Evolutionary conservation across 306 rosid species (phyloP).

Genomic region (Acacia melanoxylon): DNA sequence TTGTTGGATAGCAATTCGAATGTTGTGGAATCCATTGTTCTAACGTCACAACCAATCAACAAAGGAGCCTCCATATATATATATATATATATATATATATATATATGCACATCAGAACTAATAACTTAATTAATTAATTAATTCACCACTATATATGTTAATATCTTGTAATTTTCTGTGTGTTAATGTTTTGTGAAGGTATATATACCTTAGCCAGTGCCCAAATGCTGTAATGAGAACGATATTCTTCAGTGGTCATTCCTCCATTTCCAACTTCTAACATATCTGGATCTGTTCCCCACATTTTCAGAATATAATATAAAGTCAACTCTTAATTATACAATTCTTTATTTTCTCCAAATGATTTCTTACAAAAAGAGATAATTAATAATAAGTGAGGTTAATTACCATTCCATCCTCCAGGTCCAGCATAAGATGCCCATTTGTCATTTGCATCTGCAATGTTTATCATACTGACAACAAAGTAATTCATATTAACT

Average conservation of each 20-base stretch:
- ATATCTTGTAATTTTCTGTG: too few species aligned
- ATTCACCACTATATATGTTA: too few species aligned
- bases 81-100: too few species aligned
- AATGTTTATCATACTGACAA: conserved; percentile 52
- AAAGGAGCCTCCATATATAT: conserved; percentile 47
- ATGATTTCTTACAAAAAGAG: too few species aligned
- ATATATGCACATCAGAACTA: too few species aligned
- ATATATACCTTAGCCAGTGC: conserved; percentile 71
- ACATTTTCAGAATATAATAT: not conserved
- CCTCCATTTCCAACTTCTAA: conserved; percentile 88
- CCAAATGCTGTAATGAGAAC: conserved; percentile 86
- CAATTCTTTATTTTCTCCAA: not conserved
- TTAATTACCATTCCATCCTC: conserved; percentile 77
- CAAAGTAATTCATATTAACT: not conserved
- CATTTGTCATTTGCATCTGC: conserved; percentile 74
- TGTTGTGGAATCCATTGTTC: conserved; percentile 53
- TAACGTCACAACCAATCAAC: conserved; percentile 74
- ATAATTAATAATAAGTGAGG: not conserved
- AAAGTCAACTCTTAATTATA: not conserved
- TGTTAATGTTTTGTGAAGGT: not conserved
- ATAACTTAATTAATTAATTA: too few species aligned
- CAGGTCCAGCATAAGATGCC: conserved; percentile 82
- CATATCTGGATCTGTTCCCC: conserved; percentile 74
- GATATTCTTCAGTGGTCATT: conserved; percentile 72
- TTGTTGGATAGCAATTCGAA: conserved; percentile 51